Evolutionary conservation across 1,284 basidiomycete genomes (phyloP), one percentile per base, ranked within the genome.

Genomic region (Sphaerobolus stellatus): DNA sequence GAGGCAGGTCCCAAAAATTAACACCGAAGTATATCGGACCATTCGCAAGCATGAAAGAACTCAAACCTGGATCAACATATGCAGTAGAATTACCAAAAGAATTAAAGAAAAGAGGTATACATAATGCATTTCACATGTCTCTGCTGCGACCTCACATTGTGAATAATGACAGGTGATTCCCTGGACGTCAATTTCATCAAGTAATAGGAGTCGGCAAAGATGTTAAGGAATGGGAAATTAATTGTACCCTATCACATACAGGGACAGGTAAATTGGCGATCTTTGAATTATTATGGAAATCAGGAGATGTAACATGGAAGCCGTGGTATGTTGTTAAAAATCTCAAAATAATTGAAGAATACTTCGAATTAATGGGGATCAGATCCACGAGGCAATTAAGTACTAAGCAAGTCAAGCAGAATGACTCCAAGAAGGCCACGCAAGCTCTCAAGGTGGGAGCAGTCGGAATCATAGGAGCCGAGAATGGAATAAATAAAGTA

Each of bases 221-320:
- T 0, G 54, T 60, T 2, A 56, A 59, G 2, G 68, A 75, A 45
- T 73, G 67, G 68, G 62, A 59, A 1, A 64, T 74, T 0, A 60
- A 72, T 6, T 44, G 61, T 2, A 70, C 75, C 1, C 11, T 66
- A 0, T 36, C 58, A 0, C 74, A 76, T 50, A 24, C 51, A 1
- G 69, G 72, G 18, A 56, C 59, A 20, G 66, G 64, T 0, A 41
- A 48, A 1, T 33, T 54, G 0, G 41, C 67, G 0, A 13, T 63
- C 3, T 75, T 74, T 50, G 56, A 71, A 16, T 58, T 76, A 0
- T 40, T 56, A 16, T 77, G 73, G 69, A 62, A 59, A 14, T 40
- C 65, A 0, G 73, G 74, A 0, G 71, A 76, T 52, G 38, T 44
- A 0, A 70, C 65, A 0, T 75, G 73, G 71, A 54, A 66, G n/a